Base-by-base conservation (phyloP, 1,139 yeast genomes). In the Wickerhamomyces sp. region DNA sequence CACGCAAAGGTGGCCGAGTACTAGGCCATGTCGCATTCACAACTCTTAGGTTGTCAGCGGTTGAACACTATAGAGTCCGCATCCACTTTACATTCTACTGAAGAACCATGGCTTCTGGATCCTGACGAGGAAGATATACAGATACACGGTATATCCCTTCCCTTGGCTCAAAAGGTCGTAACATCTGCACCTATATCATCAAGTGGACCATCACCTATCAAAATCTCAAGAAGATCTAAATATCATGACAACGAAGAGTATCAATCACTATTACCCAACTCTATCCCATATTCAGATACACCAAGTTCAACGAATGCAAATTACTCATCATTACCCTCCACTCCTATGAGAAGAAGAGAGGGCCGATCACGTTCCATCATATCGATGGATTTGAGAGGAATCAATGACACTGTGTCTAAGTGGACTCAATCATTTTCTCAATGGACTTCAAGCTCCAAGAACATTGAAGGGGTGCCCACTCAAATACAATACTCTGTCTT, bases 401-500 rank as follows among this genome's bases (percentile, higher is more conserved):
- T 56, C 27, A 56, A 51, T 23, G 53, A 57, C 4, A 48, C 48
- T 27, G 59, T 57, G 2, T 44, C 56, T 1, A 51, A 51, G 45
- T 56, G 58, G 58, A 56, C 57, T 1, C 49, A 45, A 15, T 45
- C 59, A 3, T 27, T 57, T 6, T 36, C 53, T 4, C 43, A 45
- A 37, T 55, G 58, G 57, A 45, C 57, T 7, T 43, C 56, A 11
- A 36, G 34, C 6, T 43, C 55, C 14, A 50, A 43, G 40, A 41
- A 27, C 34, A 34, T 46, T 10, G 54, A 54, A 10, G 56, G 47
- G 11, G 36, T 50, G 10, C 55, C 57, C 32, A 57, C 49, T 50
- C 72, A 68, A 45, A 76, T 77, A 32, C 75, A 74, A 52, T 76
- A 77, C 53, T 73, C 81, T 1, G 81, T 78, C 6, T 78, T 78